Base-by-base conservation (phyloP, 2,329 filamentous ascomycete species). In the Aspergillus ruber region DNA sequence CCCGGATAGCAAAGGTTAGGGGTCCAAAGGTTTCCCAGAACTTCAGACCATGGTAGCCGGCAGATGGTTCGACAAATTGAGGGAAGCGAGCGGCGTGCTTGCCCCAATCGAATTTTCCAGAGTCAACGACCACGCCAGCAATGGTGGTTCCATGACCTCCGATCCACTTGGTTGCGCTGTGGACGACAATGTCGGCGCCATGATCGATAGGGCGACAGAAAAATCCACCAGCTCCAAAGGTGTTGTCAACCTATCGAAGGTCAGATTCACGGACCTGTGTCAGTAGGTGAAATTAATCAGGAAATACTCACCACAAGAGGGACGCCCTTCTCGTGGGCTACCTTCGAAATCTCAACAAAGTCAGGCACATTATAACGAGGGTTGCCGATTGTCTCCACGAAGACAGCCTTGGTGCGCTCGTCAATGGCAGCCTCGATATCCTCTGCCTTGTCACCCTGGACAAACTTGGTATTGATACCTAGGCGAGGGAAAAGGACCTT, bases 91-190 rank as follows among this genome's bases (percentile, higher is more conserved):
- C 81, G 42, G 76, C 85, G 66, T 95, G 73, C 71, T 85, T 85
- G 58, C 86, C 88, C 90, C 91, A 97, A 76, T 95, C 86, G 66
- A 96, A 97, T 67, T 89, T 93, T 61, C 90, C 90, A 56, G 84
- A 82, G 73, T 96, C 90, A 54, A 96, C 76, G 29, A 96, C 80
- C 39, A 95, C 80, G 51, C 90, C 90, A 49, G 80, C 90, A 56
- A 96, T 87, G 21, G 90, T 95, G 36, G 90, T 95, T 51, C 90
- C 91, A 69, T 97, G 91, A 38, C 90, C 90, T 48, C 90, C 90
- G 53, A 97, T 96, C 90, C 90, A 96, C 72, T 96, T 96, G 49
- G 90, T 95, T 9, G 90, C 90, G 35, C 87, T 93, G 77, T 96
- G 90, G 20, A 95, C 88, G 45, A 96, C 85, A 51, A 96, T 95